Evolutionary conservation across 2,329 filamentous ascomycete genomes (phyloP).

Genomic region (Colletotrichum siamense): DNA sequence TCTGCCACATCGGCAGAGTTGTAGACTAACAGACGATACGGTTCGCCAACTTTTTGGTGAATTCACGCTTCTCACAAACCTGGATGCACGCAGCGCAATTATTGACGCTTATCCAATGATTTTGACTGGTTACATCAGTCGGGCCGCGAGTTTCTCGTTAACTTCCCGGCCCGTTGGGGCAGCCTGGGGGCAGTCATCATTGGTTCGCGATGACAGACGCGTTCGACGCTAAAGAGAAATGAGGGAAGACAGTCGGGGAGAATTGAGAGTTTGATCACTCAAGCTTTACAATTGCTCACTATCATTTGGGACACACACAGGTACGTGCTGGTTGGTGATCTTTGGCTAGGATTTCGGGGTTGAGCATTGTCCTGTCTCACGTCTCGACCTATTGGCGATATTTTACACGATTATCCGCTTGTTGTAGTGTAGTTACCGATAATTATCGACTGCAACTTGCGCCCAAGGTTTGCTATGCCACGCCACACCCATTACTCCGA

Average conservation of each 20-base stretch:
- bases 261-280: accelerated
- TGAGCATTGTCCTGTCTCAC: neutral
- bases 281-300: neutral
- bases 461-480: neutral
- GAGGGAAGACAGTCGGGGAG: neutral
- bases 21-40: neutral
- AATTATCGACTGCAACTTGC: neutral
- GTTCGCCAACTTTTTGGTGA: neutral
- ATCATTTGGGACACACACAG: neutral
- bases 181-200: neutral
- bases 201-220: neutral
- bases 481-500: neutral
- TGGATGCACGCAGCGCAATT: neutral
- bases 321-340: accelerated
- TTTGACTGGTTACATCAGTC: neutral
- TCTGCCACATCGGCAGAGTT: neutral
- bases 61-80: neutral
- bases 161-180: neutral
- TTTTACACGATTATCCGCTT: neutral
- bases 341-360: neutral
- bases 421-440: neutral
- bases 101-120: neutral
- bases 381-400: neutral
- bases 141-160: neutral
- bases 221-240: neutral